A percentile compares a stretch with the other conserved stretches of the same genome.
These are phyloP conservation scores for Lachnellula hyalina DNA, from an alignment of 2,329 filamentous ascomycete genomes.

Conservation along the genomic window DNA sequence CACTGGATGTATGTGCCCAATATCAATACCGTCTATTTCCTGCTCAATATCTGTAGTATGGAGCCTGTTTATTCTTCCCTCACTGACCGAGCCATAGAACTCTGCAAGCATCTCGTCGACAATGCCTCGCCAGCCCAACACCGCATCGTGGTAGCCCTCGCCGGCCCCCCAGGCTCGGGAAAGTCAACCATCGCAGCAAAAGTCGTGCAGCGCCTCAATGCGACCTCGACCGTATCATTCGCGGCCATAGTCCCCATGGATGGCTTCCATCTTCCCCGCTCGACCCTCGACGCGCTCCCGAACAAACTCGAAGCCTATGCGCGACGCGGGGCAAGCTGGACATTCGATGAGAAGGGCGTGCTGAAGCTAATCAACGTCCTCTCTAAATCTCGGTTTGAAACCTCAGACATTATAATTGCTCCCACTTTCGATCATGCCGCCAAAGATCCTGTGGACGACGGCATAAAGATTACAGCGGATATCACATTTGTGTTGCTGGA, in stretches of 20 bases:
- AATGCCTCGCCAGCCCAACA: slow-evolving; percentile 4
- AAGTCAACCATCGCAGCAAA: slow-evolving; percentile 74
- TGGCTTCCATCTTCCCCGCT: slow-evolving; percentile 83
- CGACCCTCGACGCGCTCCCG: slow-evolving; percentile 72
- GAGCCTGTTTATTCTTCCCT: slow-evolving; percentile 17
- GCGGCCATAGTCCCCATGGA: slow-evolving; percentile 85
- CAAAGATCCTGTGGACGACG: slow-evolving; percentile 67
- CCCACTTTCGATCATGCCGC: slow-evolving; percentile 74
- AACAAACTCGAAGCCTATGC: slow-evolving; percentile 69
- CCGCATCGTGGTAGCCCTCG: slow-evolving; percentile 29
- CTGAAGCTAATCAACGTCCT: slow-evolving; percentile 52
- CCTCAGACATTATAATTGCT: slow-evolving; percentile 44
- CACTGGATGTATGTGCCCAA: neutral
- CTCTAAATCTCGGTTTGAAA: slow-evolving; percentile 9
- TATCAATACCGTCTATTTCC: neutral
- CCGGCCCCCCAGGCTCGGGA: slow-evolving; percentile 39
- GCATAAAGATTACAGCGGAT: slow-evolving; percentile 55
- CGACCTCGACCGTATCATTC: slow-evolving; percentile 42
- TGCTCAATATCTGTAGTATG: slow-evolving; percentile 3
- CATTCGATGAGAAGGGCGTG: slow-evolving; percentile 76
- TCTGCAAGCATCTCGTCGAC: slow-evolving; percentile 6
- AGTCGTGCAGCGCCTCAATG: slow-evolving; percentile 63
- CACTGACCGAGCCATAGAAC: slow-evolving; percentile 12
- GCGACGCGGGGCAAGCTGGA: slow-evolving; percentile 86
- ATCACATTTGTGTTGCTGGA: slow-evolving; percentile 68